Evolutionary conservation across 2,329 filamentous ascomycete species (phyloP).

Genomic region (Paecilomyces dactylethromorphus): DNA sequence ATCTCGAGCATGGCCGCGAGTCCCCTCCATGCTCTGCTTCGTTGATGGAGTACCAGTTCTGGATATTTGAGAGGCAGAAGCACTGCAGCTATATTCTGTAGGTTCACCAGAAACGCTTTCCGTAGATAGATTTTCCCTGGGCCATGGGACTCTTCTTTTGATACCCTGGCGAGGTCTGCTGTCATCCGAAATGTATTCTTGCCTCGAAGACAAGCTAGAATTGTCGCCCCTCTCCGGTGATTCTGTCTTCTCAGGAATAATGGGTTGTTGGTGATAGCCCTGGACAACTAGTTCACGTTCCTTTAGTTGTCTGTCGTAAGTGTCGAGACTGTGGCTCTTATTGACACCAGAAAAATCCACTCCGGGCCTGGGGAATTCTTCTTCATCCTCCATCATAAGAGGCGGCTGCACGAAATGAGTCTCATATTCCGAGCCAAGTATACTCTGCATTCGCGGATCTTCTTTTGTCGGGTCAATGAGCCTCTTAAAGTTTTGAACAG

Average conservation of each 20-base stretch:
- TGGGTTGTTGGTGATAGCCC: slow-evolving; percentile 41
- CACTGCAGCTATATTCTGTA: slow-evolving; percentile 5
- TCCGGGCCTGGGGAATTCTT: slow-evolving; percentile 8
- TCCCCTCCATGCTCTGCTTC: slow-evolving; percentile 39
- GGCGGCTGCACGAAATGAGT: slow-evolving; percentile 54
- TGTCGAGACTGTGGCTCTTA: slow-evolving; percentile 32
- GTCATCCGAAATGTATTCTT: slow-evolving; percentile 8
- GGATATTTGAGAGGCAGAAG: slow-evolving; percentile 17
- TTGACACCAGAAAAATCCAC: slow-evolving; percentile 14
- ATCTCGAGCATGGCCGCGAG: slow-evolving; percentile 57
- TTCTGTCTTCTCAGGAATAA: slow-evolving; percentile 3
- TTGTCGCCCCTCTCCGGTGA: slow-evolving; percentile 8
- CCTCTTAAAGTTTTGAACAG: slow-evolving; percentile 79
- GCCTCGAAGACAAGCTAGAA: slow-evolving; percentile 8
- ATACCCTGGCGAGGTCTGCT: slow-evolving; percentile 4
- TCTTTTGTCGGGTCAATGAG: slow-evolving; percentile 54
- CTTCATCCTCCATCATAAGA: slow-evolving; percentile 41
- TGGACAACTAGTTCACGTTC: slow-evolving; percentile 47
- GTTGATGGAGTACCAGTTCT: slow-evolving; percentile 24
- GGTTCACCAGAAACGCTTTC: background rate
- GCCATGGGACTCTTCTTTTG: background rate
- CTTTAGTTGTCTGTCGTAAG: slow-evolving; percentile 43
- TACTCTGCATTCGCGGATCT: slow-evolving; percentile 49
- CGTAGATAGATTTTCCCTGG: slow-evolving; percentile 1
- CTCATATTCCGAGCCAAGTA: slow-evolving; percentile 50